Percentiles rank a stretch among this genome's conserved stretches.
Conservation (phyloP, 2,329 filamentous ascomycete genomes). For the Botrytis medusae region DNA sequence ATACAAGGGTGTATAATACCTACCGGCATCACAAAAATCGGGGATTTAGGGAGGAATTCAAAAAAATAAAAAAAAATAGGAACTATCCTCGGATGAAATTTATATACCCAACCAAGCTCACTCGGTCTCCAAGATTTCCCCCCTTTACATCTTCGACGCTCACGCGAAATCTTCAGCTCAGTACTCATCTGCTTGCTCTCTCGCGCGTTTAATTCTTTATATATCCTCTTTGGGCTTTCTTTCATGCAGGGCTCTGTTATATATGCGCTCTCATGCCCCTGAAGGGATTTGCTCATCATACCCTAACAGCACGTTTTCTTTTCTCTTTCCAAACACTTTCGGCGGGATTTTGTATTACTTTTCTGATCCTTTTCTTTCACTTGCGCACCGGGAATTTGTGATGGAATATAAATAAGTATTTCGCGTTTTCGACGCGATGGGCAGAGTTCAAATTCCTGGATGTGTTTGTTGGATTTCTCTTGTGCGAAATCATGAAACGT, state of each 20-base stretch:
- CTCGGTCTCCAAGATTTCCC: not conserved
- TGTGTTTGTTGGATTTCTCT: not conserved
- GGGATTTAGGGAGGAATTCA: not conserved
- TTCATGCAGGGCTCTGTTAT: not conserved
- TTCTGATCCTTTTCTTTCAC: not conserved
- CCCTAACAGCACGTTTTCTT: slow-evolving; percentile 18
- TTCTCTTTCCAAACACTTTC: not conserved
- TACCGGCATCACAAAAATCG: not conserved
- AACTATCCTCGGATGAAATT: slow-evolving; percentile 9
- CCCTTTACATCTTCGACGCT: slow-evolving; percentile 17
- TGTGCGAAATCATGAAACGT: not conserved
- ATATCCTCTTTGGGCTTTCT: not conserved
- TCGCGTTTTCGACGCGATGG: not conserved
- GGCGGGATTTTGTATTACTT: not conserved
- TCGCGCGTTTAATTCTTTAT: slow-evolving; percentile 1
- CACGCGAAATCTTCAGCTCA: slow-evolving; percentile 17
- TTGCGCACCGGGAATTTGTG: not conserved
- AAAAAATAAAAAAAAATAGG: not conserved
- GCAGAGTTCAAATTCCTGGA: not conserved
- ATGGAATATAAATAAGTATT: not conserved
- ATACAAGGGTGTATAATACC: not conserved
- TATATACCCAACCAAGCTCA: slow-evolving; percentile 19
- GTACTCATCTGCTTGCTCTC: not conserved
- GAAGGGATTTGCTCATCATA: not conserved
- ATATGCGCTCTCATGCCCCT: not conserved